Evolutionary conservation across 192 early-diverging fungal genomes (phyloP), one percentile per base, ranked within the genome.

Genomic region (Coemansia asiatica): DNA sequence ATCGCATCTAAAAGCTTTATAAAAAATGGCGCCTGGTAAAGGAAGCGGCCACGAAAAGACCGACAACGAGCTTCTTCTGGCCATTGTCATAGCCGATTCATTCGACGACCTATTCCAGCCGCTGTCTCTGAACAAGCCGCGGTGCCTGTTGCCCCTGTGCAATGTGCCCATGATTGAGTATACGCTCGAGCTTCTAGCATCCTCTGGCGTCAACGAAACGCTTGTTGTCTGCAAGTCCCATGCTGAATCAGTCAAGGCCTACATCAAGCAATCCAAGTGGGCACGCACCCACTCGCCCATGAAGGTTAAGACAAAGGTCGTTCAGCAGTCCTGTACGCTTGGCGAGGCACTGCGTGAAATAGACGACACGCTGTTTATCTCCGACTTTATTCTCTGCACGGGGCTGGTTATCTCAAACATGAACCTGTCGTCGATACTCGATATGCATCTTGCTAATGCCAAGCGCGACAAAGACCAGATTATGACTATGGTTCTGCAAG

Each of bases 161-260:
- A 99, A 99, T 75, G 91, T 95, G 26, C 97, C 97, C 0, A 80
- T 99, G 65, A 91, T 99, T 66, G 94, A 97, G 71, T 98, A 99
- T 72, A 94, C 95, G 0, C 85, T 99, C 44, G 97, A 99, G 73
- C 87, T 94, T 55, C 83, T 99, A 23, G 94, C 94, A 6, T 80
- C 88, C 5, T 89, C 93, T 7, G 91, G 91, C 27, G 92, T 98
- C 1, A 82, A 91, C 59, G 92, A 96, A 67, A 85, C 95, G 19
- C 90, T 91, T 64, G 69, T 99, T 57, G 83, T 97, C 44, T 94
- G 93, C 80, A 87, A 88, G 59, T 83, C 89, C 15, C 94, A 96
- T 73, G 79, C 90, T 9, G 90, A 96, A 8, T 74, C 86, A 47
- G 91, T 99, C 67, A 89, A 86, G 66, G 82, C 79, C 15, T 95